Evolutionary conservation across 164 flowering plant species (phyloP).

Genomic region (Amborella trichopoda): DNA sequence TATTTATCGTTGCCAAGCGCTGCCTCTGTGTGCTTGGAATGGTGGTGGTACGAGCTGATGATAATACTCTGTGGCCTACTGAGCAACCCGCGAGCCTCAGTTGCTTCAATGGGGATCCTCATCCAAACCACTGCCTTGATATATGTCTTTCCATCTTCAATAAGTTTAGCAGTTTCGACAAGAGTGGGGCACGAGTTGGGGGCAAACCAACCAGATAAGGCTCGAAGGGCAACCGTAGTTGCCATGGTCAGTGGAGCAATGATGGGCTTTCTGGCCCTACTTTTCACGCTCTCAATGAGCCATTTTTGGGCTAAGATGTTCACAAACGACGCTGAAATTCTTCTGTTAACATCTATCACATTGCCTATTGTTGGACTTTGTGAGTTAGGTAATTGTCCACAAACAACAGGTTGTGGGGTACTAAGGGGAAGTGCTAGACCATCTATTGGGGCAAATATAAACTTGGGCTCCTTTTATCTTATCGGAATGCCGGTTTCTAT

Average conservation of each 20-base stretch:
- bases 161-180: conserved; percentile 60
- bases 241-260: conserved; percentile 36
- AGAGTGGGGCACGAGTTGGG: conserved; percentile 70
- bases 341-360: conserved; percentile 42
- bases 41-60: conserved; percentile 96
- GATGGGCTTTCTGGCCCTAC: conserved; percentile 38
- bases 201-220: conserved; percentile 37
- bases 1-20: conserved; percentile 64
- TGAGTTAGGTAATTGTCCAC: conserved; percentile 79
- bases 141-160: conserved; percentile 75
- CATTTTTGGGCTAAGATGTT: conserved; percentile 52
- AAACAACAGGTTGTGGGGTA: conserved; percentile 66
- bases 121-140: conserved; percentile 69
- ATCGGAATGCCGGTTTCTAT: conserved; percentile 81
- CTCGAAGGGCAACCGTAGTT: conserved; percentile 28
- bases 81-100: conserved; percentile 48
- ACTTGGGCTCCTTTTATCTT: conserved; percentile 54
- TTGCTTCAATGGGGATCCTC: conserved; percentile 76
- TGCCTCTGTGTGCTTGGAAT: conserved; percentile 68
- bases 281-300: conserved; percentile 39
- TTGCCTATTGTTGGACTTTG: conserved; percentile 73
- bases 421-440: conserved; percentile 69
- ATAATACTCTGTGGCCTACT: conserved; percentile 57
- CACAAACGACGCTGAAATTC: conserved; percentile 41
- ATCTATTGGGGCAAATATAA: conserved; percentile 48